These are phyloP conservation scores for Pseudogymnoascus sp. DNA, from an alignment of 2,329 filamentous ascomycete species.

Conservation along the genomic window DNA sequence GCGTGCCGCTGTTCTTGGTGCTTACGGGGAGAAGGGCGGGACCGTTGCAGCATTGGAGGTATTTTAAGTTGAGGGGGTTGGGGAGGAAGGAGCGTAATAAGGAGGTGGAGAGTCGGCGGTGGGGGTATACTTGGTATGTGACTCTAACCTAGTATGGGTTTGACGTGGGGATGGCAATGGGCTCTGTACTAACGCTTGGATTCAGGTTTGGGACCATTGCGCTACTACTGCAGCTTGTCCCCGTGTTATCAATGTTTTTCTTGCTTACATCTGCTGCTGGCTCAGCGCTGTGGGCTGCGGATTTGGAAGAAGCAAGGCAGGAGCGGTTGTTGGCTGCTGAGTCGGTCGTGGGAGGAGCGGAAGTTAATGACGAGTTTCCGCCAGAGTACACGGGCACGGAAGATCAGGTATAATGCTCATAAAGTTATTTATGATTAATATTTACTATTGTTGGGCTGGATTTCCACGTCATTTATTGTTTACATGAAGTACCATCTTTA, in stretches of 20 bases:
- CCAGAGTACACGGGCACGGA: conserved; percentile 4
- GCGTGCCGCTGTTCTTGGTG: conserved; percentile 77
- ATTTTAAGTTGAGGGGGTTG: conserved; percentile 73
- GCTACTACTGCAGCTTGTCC: conserved; percentile 78
- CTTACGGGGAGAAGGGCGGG: conserved; percentile 82
- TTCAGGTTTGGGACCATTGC: conserved; percentile 73
- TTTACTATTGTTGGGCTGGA: neutral
- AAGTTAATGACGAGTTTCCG: conserved; percentile 4
- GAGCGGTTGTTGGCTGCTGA: neutral
- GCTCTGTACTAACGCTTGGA: neutral
- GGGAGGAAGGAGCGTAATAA: conserved; percentile 65
- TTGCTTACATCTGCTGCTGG: conserved; percentile 80
- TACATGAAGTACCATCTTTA: neutral
- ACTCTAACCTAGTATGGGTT: neutral
- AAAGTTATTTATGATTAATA: neutral
- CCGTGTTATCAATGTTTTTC: conserved; percentile 88
- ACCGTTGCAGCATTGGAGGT: conserved; percentile 83
- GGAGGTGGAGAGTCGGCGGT: conserved; percentile 59
- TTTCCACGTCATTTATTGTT: neutral
- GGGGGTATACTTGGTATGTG: conserved; percentile 75
- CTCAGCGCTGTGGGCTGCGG: conserved; percentile 76
- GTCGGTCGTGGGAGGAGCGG: neutral
- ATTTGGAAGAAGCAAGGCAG: conserved; percentile 53
- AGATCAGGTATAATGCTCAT: conserved; percentile 3
- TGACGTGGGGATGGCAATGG: neutral